Percentiles rank a stretch among this genome's conserved stretches.
Conservation (phyloP, 139 green algal genomes). For the Asterochloris sp. region DNA sequence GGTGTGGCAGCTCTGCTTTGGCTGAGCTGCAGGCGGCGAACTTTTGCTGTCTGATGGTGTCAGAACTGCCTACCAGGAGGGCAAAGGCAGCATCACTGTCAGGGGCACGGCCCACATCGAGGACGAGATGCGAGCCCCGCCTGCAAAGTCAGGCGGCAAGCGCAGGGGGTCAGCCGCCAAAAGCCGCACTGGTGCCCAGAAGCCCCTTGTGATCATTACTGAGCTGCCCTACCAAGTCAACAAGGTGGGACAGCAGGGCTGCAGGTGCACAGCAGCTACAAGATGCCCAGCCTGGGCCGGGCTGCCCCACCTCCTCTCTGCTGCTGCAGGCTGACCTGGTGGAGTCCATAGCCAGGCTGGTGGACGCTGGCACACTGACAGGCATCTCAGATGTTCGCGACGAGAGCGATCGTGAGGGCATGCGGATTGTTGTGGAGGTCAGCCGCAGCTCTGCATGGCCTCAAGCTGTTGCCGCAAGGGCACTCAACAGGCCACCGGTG, state of each 20-base stretch:
- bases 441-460: too few relatives aligned
- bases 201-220: conserved; percentile 76
- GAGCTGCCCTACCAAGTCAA: conserved; percentile 90
- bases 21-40: conserved; percentile 49
- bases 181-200: background rate
- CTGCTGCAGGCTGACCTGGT: conserved; percentile 30
- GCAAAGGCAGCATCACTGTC: conserved; percentile 67
- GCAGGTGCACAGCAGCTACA: background rate
- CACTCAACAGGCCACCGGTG: conserved; percentile 42
- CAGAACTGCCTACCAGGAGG: conserved; percentile 60
- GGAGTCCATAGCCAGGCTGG: conserved; percentile 77
- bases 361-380: conserved; percentile 49
- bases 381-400: conserved; percentile 89
- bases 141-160: background rate
- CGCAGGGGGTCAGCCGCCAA: conserved; percentile 9
- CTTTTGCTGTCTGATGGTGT: conserved; percentile 54
- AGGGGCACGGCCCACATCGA: conserved; percentile 70
- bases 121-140: conserved; percentile 9
- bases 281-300: background rate
- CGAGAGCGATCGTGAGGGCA: conserved; percentile 87
- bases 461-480: too few relatives aligned
- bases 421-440: conserved; percentile 89
- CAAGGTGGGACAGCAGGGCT: conserved; percentile 62
- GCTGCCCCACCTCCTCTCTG: background rate
- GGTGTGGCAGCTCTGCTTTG: too few relatives aligned